phyloP scores from a whole-genome alignment of 495 filamentous ascomycete species.

The Tirmania nivea region DNA sequence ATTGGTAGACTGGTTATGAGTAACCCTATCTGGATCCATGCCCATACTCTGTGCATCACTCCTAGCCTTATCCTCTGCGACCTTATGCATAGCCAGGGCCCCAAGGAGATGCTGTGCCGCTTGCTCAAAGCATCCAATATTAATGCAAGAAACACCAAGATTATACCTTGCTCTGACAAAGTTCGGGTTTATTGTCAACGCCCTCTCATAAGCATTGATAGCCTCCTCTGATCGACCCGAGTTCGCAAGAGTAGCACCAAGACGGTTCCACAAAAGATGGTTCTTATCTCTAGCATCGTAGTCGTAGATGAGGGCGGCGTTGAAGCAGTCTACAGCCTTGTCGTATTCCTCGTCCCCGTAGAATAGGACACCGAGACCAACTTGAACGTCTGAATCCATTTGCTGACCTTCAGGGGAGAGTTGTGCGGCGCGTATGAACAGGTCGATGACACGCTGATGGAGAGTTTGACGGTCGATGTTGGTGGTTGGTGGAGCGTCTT shows the following conservation, averaged over 20 bases:
- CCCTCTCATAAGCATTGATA: slow-evolving; percentile 87
- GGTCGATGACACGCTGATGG: slow-evolving; percentile 68
- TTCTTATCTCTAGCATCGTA: slow-evolving; percentile 4
- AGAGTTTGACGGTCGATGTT: slow-evolving; percentile 54
- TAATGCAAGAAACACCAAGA: slow-evolving; percentile 88
- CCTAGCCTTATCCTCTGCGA: slow-evolving; percentile 68
- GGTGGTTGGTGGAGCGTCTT: slow-evolving; percentile 46
- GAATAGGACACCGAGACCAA: slow-evolving; percentile 90
- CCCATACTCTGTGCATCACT: slow-evolving; percentile 51
- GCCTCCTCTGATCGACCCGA: slow-evolving; percentile 81
- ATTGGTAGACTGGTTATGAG: slow-evolving; percentile 91
- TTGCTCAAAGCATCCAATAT: slow-evolving; percentile 83
- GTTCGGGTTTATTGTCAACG: slow-evolving; percentile 69
- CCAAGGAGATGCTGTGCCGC: slow-evolving; percentile 88
- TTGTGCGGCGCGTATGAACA: slow-evolving; percentile 82
- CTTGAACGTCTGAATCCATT: slow-evolving; percentile 96
- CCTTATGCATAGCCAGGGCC: slow-evolving; percentile 87
- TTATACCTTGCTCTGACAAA: slow-evolving; percentile 96
- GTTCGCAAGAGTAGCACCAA: slow-evolving; percentile 92
- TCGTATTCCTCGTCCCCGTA: slow-evolving; percentile 95
- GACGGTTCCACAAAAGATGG: slow-evolving; percentile 92
- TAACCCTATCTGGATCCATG: slow-evolving; percentile 21
- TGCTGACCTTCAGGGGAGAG: slow-evolving; percentile 66
- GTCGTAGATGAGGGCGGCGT: slow-evolving; percentile 38
- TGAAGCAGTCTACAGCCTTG: slow-evolving; percentile 98